Evolutionary conservation across 805 yeast species (phyloP), one percentile per base, ranked within the genome.

Genomic region (Cyberlindnera saturnus): DNA sequence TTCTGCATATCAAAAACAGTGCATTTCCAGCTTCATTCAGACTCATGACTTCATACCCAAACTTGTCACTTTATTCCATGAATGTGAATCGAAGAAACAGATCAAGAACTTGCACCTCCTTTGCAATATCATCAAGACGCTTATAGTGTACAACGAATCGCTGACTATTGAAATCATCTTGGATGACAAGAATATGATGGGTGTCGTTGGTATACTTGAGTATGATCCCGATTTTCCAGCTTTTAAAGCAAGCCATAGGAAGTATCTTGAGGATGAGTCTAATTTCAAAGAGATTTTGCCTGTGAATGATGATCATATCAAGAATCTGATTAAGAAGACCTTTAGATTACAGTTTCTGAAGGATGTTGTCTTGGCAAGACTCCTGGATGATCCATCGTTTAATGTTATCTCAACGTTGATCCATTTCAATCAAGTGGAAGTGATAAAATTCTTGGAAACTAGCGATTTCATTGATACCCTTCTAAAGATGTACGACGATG

Each of bases 221-320:
- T 84, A 88, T 61, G 97, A 93, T 60, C 85, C 93, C 0, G 95
- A 86, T 44, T 87, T 75, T 55, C 96, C 96, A 1, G 71, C 71
- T 13, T 72, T 73, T 50, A 89, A 87, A 61, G 87, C 96, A 4
- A 83, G 86, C 52, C 87, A 86, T 64, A 68, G 96, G 41, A 77
- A 77, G 18, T 83, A 76, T 56, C 60, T 88, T 29, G 56, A 59
- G 4, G 73, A 79, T 48, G 77, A 78, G 37, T 64, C 81, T 6
- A 70, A 71, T 34, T 83, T 86, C 64, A 83, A 82, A 59, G 82
- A 83, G 51, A 85, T 89, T 4, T 65, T 86, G 14, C 88, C 89
- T 1, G 67, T 82, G 11, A 65, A 72, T 3, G 74, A 79, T 52
- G 63, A 65, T 2, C 65, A 67, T 3, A 69, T 79, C 14, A 69